phyloP scores from a whole-genome alignment of 2,329 filamentous ascomycete species.

The Dothideomycetidae sp. region DNA sequence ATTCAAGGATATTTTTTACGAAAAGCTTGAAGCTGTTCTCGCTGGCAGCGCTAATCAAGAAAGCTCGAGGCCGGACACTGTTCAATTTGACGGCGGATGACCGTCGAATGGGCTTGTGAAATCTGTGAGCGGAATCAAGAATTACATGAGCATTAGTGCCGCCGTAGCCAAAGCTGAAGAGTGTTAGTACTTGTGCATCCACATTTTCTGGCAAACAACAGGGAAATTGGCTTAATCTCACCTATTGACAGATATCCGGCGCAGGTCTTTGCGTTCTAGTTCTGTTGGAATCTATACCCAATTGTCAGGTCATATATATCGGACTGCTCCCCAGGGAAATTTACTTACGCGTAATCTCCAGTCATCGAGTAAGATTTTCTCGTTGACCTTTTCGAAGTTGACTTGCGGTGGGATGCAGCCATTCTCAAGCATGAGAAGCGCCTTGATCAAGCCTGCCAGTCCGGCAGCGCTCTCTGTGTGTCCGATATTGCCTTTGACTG shows the following conservation, averaged over 20 bases:
- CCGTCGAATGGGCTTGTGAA: not conserved
- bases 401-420: slow-evolving; percentile 17
- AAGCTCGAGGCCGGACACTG: not conserved
- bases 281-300: slow-evolving; percentile 1
- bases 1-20: not conserved
- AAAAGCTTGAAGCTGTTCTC: not conserved
- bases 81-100: slow-evolving; percentile 8
- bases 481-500: slow-evolving; percentile 18
- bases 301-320: not conserved
- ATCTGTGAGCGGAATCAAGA: slow-evolving; percentile 11
- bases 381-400: slow-evolving; percentile 16
- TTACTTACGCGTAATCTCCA: not conserved
- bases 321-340: too few species aligned
- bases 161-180: slow-evolving; percentile 15
- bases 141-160: slow-evolving; percentile 20
- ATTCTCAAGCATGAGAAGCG: slow-evolving; percentile 17
- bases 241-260: not conserved
- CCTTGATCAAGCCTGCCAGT: slow-evolving; percentile 17
- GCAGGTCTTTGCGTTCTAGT: slow-evolving; percentile 22
- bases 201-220: too few species aligned
- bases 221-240: too few species aligned
- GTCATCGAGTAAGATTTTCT: slow-evolving; percentile 18
- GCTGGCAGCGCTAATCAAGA: not conserved
- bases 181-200: too few species aligned
- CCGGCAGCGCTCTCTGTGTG: slow-evolving; percentile 16